phyloP scores from a whole-genome alignment of 331 rosid species.

The Spiraea crenata region DNA sequence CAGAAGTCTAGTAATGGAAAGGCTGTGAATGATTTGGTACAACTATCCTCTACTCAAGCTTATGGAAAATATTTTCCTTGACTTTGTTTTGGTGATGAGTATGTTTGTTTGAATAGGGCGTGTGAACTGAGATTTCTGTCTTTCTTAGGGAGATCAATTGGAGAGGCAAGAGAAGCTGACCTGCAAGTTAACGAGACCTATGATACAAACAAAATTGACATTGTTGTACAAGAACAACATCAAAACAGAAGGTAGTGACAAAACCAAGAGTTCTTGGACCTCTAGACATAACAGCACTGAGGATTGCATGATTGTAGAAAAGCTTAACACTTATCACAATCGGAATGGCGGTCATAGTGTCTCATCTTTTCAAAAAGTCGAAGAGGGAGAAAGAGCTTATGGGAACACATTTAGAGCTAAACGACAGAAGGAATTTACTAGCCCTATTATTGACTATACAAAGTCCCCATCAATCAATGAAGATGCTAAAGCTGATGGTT shows the following conservation, averaged over 20 bases:
- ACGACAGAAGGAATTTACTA: slow-evolving; percentile 57
- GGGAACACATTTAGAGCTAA: slow-evolving; percentile 46
- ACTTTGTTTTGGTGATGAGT: not conserved
- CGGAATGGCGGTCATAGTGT: slow-evolving; percentile 36
- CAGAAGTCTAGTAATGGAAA: slow-evolving; percentile 45
- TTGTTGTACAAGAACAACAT: slow-evolving; percentile 43
- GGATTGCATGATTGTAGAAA: slow-evolving; percentile 54
- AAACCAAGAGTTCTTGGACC: slow-evolving; percentile 33
- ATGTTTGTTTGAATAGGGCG: not conserved
- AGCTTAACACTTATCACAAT: slow-evolving; percentile 35
- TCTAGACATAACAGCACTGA: slow-evolving; percentile 42
- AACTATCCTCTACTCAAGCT: not conserved
- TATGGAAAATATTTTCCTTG: not conserved
- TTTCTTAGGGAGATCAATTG: slow-evolving; percentile 43
- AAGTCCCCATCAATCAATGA: slow-evolving; percentile 62
- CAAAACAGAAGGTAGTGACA: slow-evolving; percentile 34
- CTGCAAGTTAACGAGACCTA: slow-evolving; percentile 38
- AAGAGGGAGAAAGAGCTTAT: slow-evolving; percentile 53
- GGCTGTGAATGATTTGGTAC: slow-evolving; percentile 37
- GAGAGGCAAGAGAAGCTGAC: slow-evolving; percentile 43
- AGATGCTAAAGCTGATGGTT: slow-evolving; percentile 45
- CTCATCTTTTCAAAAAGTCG: slow-evolving; percentile 39
- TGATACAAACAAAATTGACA: slow-evolving; percentile 49
- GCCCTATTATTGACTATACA: slow-evolving; percentile 45
- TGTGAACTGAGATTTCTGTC: slow-evolving; percentile 5